These are phyloP conservation scores for Kitagawia praeruptora DNA, from an alignment of 129 eudicot genomes.

Conservation along the genomic window DNA sequence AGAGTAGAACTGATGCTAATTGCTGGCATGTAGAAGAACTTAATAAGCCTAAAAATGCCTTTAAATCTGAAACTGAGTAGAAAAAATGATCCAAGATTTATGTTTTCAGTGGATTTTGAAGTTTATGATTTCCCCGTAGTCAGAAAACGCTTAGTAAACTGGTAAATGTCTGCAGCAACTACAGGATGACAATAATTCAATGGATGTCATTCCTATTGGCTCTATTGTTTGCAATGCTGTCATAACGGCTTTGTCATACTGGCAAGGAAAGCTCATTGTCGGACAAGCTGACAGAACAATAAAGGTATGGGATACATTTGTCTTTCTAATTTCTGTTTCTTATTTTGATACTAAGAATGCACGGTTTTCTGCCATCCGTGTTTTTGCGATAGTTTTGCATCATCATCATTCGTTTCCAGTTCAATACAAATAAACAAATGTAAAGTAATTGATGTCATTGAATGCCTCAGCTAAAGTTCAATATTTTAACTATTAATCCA, in stretches of 20 bases:
- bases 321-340: not conserved
- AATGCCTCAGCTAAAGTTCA: not conserved
- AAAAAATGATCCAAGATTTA: no score
- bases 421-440: not conserved
- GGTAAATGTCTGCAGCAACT: constrained; percentile 40
- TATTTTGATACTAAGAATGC: not conserved
- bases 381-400: not conserved
- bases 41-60: not conserved
- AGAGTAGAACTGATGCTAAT: not conserved
- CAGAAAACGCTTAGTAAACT: not conserved
- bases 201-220: constrained; percentile 44
- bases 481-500: not conserved
- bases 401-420: not conserved
- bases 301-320: constrained; percentile 40
- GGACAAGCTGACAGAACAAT: constrained; percentile 69
- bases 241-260: constrained; percentile 48
- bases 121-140: not conserved
- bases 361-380: not conserved
- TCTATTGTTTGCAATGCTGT: constrained; percentile 59
- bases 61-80: not conserved
- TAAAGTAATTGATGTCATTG: not conserved
- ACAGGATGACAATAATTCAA: constrained; percentile 29
- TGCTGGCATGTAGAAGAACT: not conserved
- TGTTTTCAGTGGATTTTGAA: not conserved
- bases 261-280: constrained; percentile 66